A percentile compares a stretch with the other conserved stretches of the same genome.
Conservation (phyloP, 1,284 basidiomycete species). For the Hemileccinum hortonii region DNA sequence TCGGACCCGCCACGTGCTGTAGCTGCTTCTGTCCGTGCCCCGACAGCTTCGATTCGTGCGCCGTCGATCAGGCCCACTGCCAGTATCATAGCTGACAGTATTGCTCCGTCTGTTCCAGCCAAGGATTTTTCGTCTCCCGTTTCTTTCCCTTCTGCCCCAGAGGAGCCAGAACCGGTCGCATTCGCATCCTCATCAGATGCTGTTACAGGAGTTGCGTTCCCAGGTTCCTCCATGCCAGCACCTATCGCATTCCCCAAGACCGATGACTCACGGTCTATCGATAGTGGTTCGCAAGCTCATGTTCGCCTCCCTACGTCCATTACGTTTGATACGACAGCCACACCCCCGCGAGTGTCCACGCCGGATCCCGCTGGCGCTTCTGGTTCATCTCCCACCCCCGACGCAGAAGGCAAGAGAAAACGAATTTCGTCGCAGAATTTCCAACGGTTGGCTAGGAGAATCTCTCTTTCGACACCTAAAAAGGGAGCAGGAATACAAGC, state of each 20-base stretch:
- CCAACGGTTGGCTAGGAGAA: constrained; percentile 70
- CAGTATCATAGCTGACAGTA: constrained; percentile 22
- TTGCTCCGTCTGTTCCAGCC: constrained; percentile 29
- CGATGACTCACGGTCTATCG: constrained; percentile 30
- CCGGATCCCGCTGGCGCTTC: constrained; percentile 50
- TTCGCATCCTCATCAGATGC: constrained; percentile 12
- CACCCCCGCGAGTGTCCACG: constrained; percentile 53
- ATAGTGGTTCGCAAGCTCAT: constrained; percentile 29
- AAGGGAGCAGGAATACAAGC: constrained; percentile 51
- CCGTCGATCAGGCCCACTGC: constrained; percentile 27
- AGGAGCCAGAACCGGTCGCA: constrained; percentile 11
- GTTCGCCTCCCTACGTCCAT: constrained; percentile 34
- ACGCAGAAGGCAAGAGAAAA: constrained; percentile 71
- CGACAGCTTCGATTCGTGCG: constrained; percentile 20
- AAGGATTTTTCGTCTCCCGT: constrained; percentile 17
- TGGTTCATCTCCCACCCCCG: constrained; percentile 60
- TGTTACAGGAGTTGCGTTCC: constrained; percentile 27
- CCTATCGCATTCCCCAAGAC: constrained; percentile 47
- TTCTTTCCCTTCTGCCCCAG: constrained; percentile 20
- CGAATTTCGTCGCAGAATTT: constrained; percentile 81
- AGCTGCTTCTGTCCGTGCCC: constrained; percentile 19
- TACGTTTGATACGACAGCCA: constrained; percentile 49
- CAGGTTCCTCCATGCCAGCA: constrained; percentile 24
- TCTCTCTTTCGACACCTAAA: constrained; percentile 64
- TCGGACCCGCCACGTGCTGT: constrained; percentile 20